Evolutionary conservation across 305 asterid species (phyloP).

Genomic region (Rubia occidens): DNA sequence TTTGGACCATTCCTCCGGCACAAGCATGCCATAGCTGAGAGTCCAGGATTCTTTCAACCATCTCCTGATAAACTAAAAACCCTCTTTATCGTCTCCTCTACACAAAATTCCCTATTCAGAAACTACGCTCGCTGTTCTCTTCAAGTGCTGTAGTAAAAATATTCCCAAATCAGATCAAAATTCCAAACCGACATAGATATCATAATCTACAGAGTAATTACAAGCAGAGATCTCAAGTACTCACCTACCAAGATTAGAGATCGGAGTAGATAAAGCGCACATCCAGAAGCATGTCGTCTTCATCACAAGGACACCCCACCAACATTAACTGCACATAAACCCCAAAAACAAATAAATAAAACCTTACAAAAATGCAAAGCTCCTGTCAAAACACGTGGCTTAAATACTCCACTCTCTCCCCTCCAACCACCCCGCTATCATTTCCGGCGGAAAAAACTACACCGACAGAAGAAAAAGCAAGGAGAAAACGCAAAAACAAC

Average conservation of each 20-base stretch:
- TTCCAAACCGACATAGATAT: not conserved
- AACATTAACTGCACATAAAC: not conserved
- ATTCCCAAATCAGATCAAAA: not conserved
- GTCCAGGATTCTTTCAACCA: slow-evolving; percentile 44
- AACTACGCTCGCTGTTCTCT: not conserved
- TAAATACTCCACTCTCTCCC: too few species aligned
- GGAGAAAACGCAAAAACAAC: not conserved
- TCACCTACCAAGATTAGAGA: slow-evolving; percentile 11
- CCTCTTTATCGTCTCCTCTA: not conserved
- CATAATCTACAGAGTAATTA: not conserved
- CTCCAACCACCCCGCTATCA: not conserved
- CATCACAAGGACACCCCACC: slow-evolving; percentile 13
- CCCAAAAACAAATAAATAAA: not conserved
- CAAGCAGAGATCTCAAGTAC: slow-evolving; percentile 17
- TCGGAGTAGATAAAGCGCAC: slow-evolving; percentile 10
- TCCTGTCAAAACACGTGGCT: too few species aligned
- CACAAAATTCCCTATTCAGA: not conserved
- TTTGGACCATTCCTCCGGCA: slow-evolving; percentile 79
- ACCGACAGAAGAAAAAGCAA: not conserved
- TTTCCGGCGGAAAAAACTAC: not conserved
- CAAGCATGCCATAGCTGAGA: slow-evolving; percentile 85
- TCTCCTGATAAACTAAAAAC: slow-evolving; percentile 24
- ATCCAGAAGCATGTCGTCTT: slow-evolving; percentile 12
- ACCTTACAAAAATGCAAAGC: too few species aligned
- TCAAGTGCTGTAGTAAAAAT: slow-evolving; percentile 10